phyloP scores from a whole-genome alignment of 257 asterid species.

The Coffea eugenioides region DNA sequence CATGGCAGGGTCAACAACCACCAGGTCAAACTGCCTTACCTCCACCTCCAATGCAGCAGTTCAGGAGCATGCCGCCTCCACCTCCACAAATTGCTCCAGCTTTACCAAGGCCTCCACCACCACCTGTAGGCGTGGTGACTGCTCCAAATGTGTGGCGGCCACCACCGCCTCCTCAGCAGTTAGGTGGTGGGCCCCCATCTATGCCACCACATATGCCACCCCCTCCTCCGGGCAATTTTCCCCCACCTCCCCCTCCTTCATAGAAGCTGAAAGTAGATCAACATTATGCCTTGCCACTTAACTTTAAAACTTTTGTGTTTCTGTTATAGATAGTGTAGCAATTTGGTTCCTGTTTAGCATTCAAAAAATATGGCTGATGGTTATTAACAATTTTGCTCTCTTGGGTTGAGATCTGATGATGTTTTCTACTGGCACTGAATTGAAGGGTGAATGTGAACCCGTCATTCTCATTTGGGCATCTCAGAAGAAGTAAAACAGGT shows the following conservation, averaged over 20 bases:
- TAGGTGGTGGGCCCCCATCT: slow-evolving; percentile 42
- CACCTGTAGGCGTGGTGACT: slow-evolving; percentile 54
- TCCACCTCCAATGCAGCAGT: slow-evolving; percentile 69
- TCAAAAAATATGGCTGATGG: no score
- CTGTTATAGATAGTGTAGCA: background rate
- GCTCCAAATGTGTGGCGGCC: slow-evolving; percentile 73
- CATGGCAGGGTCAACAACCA: slow-evolving; percentile 79
- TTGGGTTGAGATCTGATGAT: background rate
- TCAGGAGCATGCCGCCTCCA: slow-evolving; percentile 70
- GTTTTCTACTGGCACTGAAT: no score
- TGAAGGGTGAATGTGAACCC: background rate
- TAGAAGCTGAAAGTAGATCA: background rate
- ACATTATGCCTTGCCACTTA: background rate
- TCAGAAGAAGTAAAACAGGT: background rate
- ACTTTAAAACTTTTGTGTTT: background rate
- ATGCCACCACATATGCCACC: slow-evolving; percentile 16
- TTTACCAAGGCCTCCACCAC: slow-evolving; percentile 68
- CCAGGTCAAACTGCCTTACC: slow-evolving; percentile 45
- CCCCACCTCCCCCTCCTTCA: background rate
- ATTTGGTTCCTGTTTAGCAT: background rate
- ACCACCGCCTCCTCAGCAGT: slow-evolving; percentile 84
- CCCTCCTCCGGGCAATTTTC: slow-evolving; percentile 3
- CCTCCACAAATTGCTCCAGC: slow-evolving; percentile 56
- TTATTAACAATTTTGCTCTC: no score
- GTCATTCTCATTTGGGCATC: background rate